Evolutionary conservation across 2,329 filamentous ascomycete species (phyloP), one percentile per base, ranked within the genome.

Genomic region (Claviceps sp.): DNA sequence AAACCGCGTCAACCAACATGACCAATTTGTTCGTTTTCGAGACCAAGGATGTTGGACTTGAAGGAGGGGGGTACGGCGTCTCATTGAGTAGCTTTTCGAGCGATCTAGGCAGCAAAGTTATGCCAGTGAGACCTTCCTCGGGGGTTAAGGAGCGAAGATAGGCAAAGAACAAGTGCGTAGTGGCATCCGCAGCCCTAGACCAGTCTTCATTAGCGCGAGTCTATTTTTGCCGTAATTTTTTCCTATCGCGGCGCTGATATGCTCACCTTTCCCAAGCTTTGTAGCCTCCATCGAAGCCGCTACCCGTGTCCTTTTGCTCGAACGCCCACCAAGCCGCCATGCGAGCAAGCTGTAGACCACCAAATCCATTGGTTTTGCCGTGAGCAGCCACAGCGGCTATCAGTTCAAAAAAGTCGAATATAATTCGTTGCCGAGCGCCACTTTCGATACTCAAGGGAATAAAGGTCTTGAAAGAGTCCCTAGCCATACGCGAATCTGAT

Each of bases 301-400:
- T 91, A 43, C 86, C 87, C 6, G 82, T 82, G 64, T 97, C 90
- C 47, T 76, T 79, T 59, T 94, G 88, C 62, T 96, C 91, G 65
- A 98, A 98, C 1, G 91, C 89, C 93, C 93, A 98, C 93, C 93
- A 98, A 46, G 90, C 89, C 42, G 91, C 93, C 77, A 95, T 88
- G 58, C 93, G 81, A 9, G 93, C 97, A 51, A 98, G 77, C 67
- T 97, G 97, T 57, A 90, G 82, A 26, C 93, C 93, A 55, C 89
- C 88, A 56, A 98, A 80, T 44, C 93, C 93, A 65, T 98, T 98
- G 51, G 75, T 82, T 71, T 97, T 97, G 59, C 88, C 88, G 62
- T 96, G 88, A 14, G 93, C 93, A 37, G 93, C 90, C 60, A 96
- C 82, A 7, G 91, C 89, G 3, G 91, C 83, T 45, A 98, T 72